phyloP scores from a whole-genome alignment of 139 green algal genomes.

The Helicosporidium sp. region DNA sequence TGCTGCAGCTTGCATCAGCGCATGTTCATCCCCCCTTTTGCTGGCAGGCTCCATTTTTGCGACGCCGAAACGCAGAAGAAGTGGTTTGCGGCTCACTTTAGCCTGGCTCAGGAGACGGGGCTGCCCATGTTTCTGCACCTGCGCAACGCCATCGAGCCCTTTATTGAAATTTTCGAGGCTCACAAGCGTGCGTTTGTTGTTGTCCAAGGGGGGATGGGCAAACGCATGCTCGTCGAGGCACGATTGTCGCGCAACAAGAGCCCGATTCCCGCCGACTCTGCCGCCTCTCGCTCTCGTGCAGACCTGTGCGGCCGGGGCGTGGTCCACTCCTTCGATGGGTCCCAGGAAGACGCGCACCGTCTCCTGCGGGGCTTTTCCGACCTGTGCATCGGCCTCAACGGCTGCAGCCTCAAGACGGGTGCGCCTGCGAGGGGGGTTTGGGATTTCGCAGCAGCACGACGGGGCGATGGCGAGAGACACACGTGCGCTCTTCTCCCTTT shows the following conservation, averaged over 20 bases:
- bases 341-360: constrained; percentile 31
- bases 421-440: too few relatives aligned
- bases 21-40: too few relatives aligned
- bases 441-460: too few relatives aligned
- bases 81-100: constrained; percentile 52
- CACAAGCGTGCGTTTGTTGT: constrained; percentile 13
- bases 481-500: background rate
- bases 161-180: constrained; percentile 38
- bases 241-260: too few relatives aligned
- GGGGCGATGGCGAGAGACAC: background rate
- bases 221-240: too few relatives aligned
- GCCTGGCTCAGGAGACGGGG: constrained; percentile 22
- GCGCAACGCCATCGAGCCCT: constrained; percentile 42
- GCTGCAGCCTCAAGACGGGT: constrained; percentile 64
- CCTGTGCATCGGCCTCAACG: constrained; percentile 55
- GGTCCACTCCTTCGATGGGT: constrained; percentile 72
- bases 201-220: too few relatives aligned
- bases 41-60: constrained; percentile 69
- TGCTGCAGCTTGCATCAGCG: too few relatives aligned
- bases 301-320: constrained; percentile 22
- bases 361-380: constrained; percentile 31
- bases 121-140: constrained; percentile 81
- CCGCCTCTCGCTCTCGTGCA: too few relatives aligned
- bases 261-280: too few relatives aligned
- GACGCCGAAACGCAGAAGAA: constrained; percentile 33